Conservation (phyloP, 2,329 filamentous ascomycete genomes). For the Xylaria sp. region DNA sequence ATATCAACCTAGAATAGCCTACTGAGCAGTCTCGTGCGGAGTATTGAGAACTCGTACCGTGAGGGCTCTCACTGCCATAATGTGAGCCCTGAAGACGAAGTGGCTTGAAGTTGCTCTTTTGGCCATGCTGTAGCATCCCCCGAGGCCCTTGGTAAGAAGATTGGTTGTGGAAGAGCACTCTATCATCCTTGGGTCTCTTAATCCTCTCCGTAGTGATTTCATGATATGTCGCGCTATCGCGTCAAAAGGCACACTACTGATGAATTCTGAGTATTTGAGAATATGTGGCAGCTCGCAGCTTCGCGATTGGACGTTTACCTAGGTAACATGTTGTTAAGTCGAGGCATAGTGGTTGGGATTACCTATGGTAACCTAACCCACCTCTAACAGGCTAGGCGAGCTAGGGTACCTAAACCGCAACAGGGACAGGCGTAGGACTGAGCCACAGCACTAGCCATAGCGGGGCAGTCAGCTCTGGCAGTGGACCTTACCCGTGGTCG, state of each 20-base stretch:
- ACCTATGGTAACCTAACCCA: too few relatives aligned
- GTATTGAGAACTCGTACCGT: too few relatives aligned
- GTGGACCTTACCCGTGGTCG: neutral
- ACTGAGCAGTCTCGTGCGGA: neutral
- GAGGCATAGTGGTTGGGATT: too few relatives aligned
- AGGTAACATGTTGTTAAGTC: too few relatives aligned
- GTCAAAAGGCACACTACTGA: neutral
- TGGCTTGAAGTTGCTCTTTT: neutral
- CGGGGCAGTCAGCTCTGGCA: neutral
- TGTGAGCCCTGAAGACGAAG: neutral
- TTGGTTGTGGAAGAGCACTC: neutral
- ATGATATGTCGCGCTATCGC: neutral
- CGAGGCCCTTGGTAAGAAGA: neutral
- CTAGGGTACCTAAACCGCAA: too few relatives aligned
- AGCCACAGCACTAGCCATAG: conserved; percentile 1
- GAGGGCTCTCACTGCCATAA: neutral
- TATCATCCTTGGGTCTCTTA: neutral
- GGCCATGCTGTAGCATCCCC: neutral
- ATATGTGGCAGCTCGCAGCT: neutral
- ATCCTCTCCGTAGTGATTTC: neutral
- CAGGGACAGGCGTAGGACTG: neutral
- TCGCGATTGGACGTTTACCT: neutral
- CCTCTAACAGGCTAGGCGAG: too few relatives aligned
- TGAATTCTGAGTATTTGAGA: neutral
- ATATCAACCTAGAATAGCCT: too few relatives aligned